Evolutionary conservation across 331 rosid genomes (phyloP), one percentile per base, ranked within the genome.

Genomic region (Arachis monticola): DNA sequence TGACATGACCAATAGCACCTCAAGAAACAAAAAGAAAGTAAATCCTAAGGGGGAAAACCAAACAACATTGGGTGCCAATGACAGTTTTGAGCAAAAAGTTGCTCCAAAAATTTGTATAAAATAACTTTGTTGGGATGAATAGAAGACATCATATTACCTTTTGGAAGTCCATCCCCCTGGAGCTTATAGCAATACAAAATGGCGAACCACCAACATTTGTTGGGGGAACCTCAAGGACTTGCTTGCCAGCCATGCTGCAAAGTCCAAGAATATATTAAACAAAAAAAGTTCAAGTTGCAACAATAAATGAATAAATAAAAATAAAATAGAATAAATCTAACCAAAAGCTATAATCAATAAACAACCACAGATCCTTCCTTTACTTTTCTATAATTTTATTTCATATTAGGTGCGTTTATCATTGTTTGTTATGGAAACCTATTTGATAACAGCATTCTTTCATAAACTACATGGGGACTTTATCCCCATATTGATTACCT

Each of bases 231-330:
- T 92, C 97, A 77, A 81, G 82, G 66, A 95, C 88, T 80, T 95
- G 99, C 83, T 88, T 87, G 59, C 99, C 97, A 77, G 97, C 91
- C 89, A 95, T 88, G 82, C 99, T 95, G 96, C 82, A 77, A 42
- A 75, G 79, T 45, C 67, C 74, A 78, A 59, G 63, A 47, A 46
- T 31, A 80, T 31, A 46, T 79, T 79, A 51, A 67, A 67, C 66
- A 51, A 51, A 75, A 46, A 47, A 44, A 56, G 13, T 52, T 73
- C 3, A 8, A 75, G 57, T 40, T 9, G 51, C 30, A n/a, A 35
- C 11, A 44, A 48, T 8, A 35, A 35, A 35, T 35, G 3, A 48
- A 51, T 53, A 53, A n/a, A 14, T 53, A 53, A n/a, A 53, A 52
- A 11, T 12, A 4, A 53, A 5, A 53, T n/a, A n/a, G n/a, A 53